Evolutionary conservation across 2,329 filamentous ascomycete genomes (phyloP), one percentile per base, ranked within the genome.

Genomic region (Leptographium procerum): DNA sequence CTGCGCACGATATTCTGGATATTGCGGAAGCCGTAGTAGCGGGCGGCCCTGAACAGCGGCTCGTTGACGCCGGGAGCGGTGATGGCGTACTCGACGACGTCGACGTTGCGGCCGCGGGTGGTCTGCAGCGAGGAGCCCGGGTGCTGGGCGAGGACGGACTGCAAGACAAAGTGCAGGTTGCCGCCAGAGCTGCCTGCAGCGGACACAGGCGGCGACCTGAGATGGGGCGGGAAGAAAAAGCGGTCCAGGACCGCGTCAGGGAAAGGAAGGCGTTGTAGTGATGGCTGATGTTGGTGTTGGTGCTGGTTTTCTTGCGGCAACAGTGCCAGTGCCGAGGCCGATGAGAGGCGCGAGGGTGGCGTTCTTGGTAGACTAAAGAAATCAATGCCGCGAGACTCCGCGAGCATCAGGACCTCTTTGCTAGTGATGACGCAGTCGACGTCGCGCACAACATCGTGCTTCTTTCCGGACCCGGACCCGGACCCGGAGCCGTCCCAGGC

Each of bases 341-440:
- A n/a, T n/a, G n/a, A n/a, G n/a, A n/a, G n/a, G n/a, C n/a, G n/a
- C n/a, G 70, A 61, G 11, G 76, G 66, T 4, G 86, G 67, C 4
- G 83, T 75, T 22, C 77, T 63, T n/a, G 89, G 80, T 60, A 96
- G 73, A 29, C 74, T 72, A 61, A 89, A 85, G 70, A 99, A 89
- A 66, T 87, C 80, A 61, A 96, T 82, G 24, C 83, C 82, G 62
- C 92, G 84, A 52, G 88, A 87, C 57, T 89, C 85, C 24, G 91
- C 89, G 40, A 99, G 81, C 78, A 94, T 94, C 43, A 99, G 78
- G 26, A 99, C 80, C 73, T 99, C 94, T 64, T 94, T 91, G 65
- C 90, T 92, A 16, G 94, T 99, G 70, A 99, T 97, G 51, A 99
- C 94, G 71, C 92, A 97, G 74, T 99, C 94, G 53, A 97, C 91